Evolutionary conservation across 2,329 filamentous ascomycete species (phyloP).

Genomic region (Trichoderma asperellum): DNA sequence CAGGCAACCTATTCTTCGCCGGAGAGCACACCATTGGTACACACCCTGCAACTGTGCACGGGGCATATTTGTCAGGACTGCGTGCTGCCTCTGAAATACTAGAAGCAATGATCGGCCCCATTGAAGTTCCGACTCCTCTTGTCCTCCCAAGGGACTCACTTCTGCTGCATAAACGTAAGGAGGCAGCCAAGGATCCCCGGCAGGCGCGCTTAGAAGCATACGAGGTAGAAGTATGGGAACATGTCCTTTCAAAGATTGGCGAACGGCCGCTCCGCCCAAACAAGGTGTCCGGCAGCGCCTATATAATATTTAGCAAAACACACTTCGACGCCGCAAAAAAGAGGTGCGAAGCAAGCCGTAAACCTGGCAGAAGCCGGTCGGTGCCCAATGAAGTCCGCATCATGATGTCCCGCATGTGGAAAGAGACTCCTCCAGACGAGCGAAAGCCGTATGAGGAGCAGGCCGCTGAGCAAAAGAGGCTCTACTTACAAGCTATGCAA

Average conservation of each 20-base stretch:
- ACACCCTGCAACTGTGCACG: slow-evolving; percentile 95
- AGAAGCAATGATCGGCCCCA: slow-evolving; percentile 77
- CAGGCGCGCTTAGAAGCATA: slow-evolving; percentile 61
- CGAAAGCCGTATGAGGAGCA: slow-evolving; percentile 78
- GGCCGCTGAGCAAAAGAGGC: slow-evolving; percentile 70
- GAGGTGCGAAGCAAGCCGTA: slow-evolving; percentile 67
- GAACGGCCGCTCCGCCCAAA: slow-evolving; percentile 71
- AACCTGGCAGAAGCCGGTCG: slow-evolving; percentile 64
- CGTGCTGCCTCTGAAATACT: slow-evolving; percentile 87
- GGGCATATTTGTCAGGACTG: slow-evolving; percentile 91
- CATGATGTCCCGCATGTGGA: slow-evolving; percentile 91
- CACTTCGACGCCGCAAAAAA: slow-evolving; percentile 66
- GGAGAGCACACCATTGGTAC: slow-evolving; percentile 96
- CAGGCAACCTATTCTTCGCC: slow-evolving; percentile 91
- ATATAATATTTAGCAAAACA: slow-evolving; percentile 84
- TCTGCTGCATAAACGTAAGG: slow-evolving; percentile 60
- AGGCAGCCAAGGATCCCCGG: slow-evolving; percentile 52
- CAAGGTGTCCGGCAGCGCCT: slow-evolving; percentile 80
- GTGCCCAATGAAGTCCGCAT: slow-evolving; percentile 81
- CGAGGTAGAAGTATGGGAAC: slow-evolving; percentile 57
- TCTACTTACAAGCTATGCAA: slow-evolving; percentile 61
- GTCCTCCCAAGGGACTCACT: slow-evolving; percentile 66
- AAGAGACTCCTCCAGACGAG: slow-evolving; percentile 69
- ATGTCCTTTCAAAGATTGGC: slow-evolving; percentile 66
- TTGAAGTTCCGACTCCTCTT: slow-evolving; percentile 75